Percentiles rank a stretch among this genome's conserved stretches.
Evolutionary conservation across 2,329 filamentous ascomycete genomes (phyloP).

Genomic region (Colletotrichum brevisporum): DNA sequence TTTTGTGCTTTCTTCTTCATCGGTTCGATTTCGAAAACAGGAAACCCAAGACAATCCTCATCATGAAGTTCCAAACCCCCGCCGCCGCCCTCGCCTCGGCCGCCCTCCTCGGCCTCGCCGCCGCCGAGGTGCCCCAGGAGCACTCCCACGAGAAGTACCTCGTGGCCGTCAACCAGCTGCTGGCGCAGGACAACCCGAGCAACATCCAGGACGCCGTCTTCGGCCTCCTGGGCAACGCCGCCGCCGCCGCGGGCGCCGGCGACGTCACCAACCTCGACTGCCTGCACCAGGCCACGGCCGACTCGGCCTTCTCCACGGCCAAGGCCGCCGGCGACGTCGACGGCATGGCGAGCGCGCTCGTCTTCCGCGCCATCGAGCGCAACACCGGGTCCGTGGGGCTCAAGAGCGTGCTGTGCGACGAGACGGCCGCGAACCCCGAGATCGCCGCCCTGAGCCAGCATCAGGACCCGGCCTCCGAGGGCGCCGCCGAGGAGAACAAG

Average conservation of each 20-base stretch:
- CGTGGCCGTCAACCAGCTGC: constrained; percentile 56
- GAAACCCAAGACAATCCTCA: not conserved
- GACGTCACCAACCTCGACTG: constrained; percentile 63
- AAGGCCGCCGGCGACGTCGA: constrained; percentile 67
- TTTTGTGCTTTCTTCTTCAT: constrained; percentile 4
- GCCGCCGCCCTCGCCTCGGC: constrained; percentile 27
- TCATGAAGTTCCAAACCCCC: constrained; percentile 41
- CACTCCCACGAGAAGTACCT: constrained; percentile 68
- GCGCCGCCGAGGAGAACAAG: constrained; percentile 72
- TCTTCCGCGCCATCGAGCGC: constrained; percentile 69
- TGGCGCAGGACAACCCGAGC: constrained; percentile 66
- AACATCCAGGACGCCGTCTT: constrained; percentile 67
- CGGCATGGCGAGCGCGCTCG: constrained; percentile 66
- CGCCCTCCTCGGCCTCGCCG: constrained; percentile 32
- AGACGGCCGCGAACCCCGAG: constrained; percentile 74
- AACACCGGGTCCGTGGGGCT: constrained; percentile 72
- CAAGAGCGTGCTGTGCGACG: constrained; percentile 69
- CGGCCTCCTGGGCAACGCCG: constrained; percentile 57
- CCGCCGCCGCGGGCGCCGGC: constrained; percentile 56
- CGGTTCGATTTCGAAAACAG: not conserved
- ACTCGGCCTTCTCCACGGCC: constrained; percentile 73
- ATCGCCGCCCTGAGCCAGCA: constrained; percentile 75
- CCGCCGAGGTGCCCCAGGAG: constrained; percentile 68
- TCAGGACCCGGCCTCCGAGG: constrained; percentile 75
- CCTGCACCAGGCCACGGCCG: constrained; percentile 70